Base-by-base conservation (phyloP, 495 filamentous ascomycete genomes). In the Apodospora peruviana region DNA sequence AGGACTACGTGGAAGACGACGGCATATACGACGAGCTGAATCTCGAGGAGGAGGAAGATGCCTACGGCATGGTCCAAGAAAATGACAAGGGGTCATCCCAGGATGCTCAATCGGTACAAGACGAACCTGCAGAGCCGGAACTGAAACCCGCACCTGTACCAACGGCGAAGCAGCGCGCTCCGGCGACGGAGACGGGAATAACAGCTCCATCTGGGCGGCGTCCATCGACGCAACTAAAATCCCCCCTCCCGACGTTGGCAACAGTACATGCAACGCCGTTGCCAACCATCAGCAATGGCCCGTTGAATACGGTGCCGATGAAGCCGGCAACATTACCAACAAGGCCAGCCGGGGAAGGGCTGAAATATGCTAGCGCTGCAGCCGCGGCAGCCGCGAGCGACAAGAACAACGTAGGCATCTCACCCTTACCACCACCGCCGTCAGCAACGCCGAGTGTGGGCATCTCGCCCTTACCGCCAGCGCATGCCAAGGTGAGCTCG, bases 291-390 rank as follows among this genome's bases (percentile, higher is more conserved):
- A 77, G 76, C 45, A 88, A 80, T 59, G 78, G 80, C 55, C 78
- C 73, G 23, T 53, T 66, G 19, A 64, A 66, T 37, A 73, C 50
- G 44, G 51, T 61, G 22, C 61, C 70, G 47, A 88, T 97, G 93
- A 98, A 97, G 67, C 91, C 93, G 16, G 93, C 94, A 12, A 86
- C 91, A 11, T 59, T 88, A 57, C 94, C 93, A 7, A 82, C 87
- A 36, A 82, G 90, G 58, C 78, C 87, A 3, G 84, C 90, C 20
- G 90, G 88, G 25, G 91, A 97, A 62, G 87, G 87, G 0, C 72
- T 97, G 55, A 96, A 96, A 67, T 97, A 97, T 64, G 93, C 94
- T 24, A 96, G 93, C 17, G 93, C 93, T 0, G 93, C 93, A 0
- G 94, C 93, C 0, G 94, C 93, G 0, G 93, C 93, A 1, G 94